Conservation (phyloP, 169 alveolate genomes). For the Eimeria praecox region DNA sequence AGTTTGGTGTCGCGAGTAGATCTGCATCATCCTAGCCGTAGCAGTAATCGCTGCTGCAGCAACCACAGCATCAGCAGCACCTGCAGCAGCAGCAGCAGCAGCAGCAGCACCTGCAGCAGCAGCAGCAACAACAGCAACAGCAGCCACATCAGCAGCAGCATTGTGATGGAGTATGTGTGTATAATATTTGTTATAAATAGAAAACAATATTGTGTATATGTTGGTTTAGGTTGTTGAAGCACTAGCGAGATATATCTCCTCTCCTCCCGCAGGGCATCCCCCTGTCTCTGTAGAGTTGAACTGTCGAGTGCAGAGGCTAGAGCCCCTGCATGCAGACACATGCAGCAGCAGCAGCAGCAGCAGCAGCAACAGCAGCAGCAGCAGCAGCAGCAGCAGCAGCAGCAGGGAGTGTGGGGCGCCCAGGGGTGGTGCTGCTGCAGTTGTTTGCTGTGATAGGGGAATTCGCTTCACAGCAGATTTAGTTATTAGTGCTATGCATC, state of each 20-base stretch:
- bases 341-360: background rate
- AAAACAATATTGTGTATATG: background rate
- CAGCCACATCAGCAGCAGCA: background rate
- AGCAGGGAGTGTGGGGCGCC: no score
- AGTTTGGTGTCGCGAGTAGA: background rate
- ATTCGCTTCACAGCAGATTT: background rate
- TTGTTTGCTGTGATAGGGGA: conserved; percentile 30
- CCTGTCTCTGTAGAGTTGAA: conserved; percentile 31
- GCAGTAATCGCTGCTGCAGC: background rate
- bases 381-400: background rate
- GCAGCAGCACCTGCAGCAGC: background rate
- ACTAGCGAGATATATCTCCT: background rate
- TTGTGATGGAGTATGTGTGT: no score
- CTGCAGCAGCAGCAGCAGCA: background rate
- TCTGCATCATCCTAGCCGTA: background rate
- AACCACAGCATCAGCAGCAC: background rate
- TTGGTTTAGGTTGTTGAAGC: conserved; percentile 3
- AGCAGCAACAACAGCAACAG: background rate
- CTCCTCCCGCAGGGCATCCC: background rate
- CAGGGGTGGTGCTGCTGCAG: conserved; percentile 9
- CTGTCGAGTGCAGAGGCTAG: conserved; percentile 30
- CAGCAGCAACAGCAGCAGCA: background rate
- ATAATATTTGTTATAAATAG: background rate
- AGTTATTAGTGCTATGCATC: conserved; percentile 47
- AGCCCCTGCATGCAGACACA: background rate